phyloP scores from a whole-genome alignment of 108 stramenopile species.

The Conticribra weissflogii region DNA sequence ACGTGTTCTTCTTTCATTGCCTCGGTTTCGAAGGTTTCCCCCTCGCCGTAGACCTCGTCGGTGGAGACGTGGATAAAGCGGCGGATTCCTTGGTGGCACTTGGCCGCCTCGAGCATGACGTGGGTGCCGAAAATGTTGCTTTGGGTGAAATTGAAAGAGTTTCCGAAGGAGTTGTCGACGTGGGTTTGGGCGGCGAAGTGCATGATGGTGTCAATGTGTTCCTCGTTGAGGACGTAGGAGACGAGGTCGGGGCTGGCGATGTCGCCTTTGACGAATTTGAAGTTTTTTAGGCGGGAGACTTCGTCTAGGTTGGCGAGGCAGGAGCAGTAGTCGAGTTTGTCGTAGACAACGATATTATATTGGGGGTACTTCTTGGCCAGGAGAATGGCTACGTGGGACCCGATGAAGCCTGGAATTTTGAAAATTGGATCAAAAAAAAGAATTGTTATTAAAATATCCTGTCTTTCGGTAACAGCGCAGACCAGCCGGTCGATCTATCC shows the following conservation, averaged over 20 bases:
- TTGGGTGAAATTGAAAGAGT: constrained; percentile 98
- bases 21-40: constrained; percentile 89
- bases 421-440: constrained; percentile 5
- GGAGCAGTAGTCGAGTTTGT: constrained; percentile 97
- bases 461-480: neutral
- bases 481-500: constrained; percentile 10
- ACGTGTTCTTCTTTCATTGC: constrained; percentile 98
- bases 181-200: constrained; percentile 99
- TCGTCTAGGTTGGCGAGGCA: constrained; percentile 94
- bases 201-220: constrained; percentile 97
- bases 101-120: constrained; percentile 97
- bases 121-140: constrained; percentile 99
- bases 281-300: constrained; percentile 86
- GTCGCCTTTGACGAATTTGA: constrained; percentile 98
- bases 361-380: constrained; percentile 96
- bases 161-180: constrained; percentile 99
- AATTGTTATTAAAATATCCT: neutral
- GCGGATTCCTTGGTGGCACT: constrained; percentile 75
- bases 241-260: constrained; percentile 95
- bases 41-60: constrained; percentile 99
- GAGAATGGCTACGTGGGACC: constrained; percentile 94
- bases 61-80: constrained; percentile 98
- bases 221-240: constrained; percentile 88
- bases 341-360: constrained; percentile 96
- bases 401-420: constrained; percentile 78